Evolutionary conservation across 1,284 basidiomycete genomes (phyloP).

Genomic region (Ustilago sp.): DNA sequence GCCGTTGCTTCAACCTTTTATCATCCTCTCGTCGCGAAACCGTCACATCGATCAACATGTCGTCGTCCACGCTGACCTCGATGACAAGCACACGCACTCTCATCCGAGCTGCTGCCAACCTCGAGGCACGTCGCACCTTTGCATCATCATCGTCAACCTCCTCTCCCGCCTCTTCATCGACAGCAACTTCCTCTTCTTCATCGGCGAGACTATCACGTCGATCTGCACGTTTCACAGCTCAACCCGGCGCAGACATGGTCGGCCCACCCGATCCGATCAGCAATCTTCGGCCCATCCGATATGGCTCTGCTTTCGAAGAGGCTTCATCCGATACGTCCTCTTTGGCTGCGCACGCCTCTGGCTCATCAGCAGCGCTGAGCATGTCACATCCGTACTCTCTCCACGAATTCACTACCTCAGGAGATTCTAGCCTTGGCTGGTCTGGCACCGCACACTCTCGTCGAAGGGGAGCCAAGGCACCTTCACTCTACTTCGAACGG

Average conservation of each 20-base stretch:
- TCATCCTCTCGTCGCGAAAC: not conserved
- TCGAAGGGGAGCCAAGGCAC: slow-evolving; percentile 4
- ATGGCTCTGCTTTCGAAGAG: slow-evolving; percentile 54
- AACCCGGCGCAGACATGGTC: slow-evolving; percentile 52
- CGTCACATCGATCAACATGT: slow-evolving; percentile 1
- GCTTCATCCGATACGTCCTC: slow-evolving; percentile 4
- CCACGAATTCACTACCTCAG: slow-evolving; percentile 56
- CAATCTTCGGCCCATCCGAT: slow-evolving; percentile 65
- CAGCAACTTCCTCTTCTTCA: slow-evolving; percentile 9
- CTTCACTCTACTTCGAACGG: slow-evolving; percentile 50
- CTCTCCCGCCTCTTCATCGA: slow-evolving; percentile 3
- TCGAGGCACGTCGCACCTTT: not conserved
- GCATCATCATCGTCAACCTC: slow-evolving; percentile 1
- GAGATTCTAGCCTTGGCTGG: slow-evolving; percentile 16
- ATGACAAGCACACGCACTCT: slow-evolving; percentile 2
- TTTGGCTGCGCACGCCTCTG: not conserved
- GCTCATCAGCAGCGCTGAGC: slow-evolving; percentile 21
- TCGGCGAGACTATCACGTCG: slow-evolving; percentile 19
- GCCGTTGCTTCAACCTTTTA: not conserved
- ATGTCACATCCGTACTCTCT: slow-evolving; percentile 64
- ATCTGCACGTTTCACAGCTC: slow-evolving; percentile 40
- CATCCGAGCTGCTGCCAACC: not conserved
- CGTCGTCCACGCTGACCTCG: not conserved
- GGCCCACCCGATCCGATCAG: slow-evolving; percentile 63
- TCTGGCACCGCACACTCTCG: slow-evolving; percentile 1